phyloP scores from a whole-genome alignment of 1,284 basidiomycete species.

The Tilletiopsis washingtonensis region DNA sequence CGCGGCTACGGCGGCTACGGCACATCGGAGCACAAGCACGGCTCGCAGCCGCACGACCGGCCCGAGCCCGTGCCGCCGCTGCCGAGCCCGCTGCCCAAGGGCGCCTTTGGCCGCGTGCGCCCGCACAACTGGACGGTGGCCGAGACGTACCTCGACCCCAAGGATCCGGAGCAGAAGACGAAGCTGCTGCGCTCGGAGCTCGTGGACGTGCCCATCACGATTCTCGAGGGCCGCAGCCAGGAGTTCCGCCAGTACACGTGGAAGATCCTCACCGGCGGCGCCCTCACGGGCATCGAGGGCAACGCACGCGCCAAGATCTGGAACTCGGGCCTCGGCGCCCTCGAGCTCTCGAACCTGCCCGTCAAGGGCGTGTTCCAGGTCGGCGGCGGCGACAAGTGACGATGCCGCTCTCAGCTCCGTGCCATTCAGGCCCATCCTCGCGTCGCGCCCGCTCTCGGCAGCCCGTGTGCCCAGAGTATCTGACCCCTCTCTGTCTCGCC shows the following conservation, averaged over 20 bases:
- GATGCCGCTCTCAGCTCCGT: too few relatives aligned
- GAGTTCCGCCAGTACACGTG: constrained; percentile 37
- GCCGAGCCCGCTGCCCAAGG: constrained; percentile 30
- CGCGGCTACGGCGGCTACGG: constrained; percentile 3
- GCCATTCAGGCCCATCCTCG: too few relatives aligned
- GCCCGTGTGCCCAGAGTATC: too few relatives aligned
- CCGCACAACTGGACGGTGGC: constrained; percentile 34
- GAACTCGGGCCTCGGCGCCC: constrained; percentile 32
- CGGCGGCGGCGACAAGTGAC: not conserved
- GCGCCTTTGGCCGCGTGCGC: constrained; percentile 34
- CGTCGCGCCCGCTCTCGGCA: too few relatives aligned
- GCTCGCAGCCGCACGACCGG: constrained; percentile 4
- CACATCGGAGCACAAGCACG: constrained; percentile 2
- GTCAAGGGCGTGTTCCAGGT: constrained; percentile 39
- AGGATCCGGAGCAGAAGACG: constrained; percentile 21
- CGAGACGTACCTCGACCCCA: constrained; percentile 25
- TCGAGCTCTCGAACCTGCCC: constrained; percentile 29
- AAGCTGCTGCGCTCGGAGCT: constrained; percentile 32
- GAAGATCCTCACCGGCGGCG: constrained; percentile 37
- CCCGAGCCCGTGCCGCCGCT: constrained; percentile 30
- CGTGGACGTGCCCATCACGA: constrained; percentile 35
- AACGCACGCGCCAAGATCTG: constrained; percentile 33
- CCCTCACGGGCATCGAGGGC: constrained; percentile 35
- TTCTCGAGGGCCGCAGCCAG: constrained; percentile 23
- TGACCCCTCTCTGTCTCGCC: too few relatives aligned